Evolutionary conservation across 805 yeast species (phyloP), one percentile per base, ranked within the genome.

Genomic region (Cyberlindnera lachancei): DNA sequence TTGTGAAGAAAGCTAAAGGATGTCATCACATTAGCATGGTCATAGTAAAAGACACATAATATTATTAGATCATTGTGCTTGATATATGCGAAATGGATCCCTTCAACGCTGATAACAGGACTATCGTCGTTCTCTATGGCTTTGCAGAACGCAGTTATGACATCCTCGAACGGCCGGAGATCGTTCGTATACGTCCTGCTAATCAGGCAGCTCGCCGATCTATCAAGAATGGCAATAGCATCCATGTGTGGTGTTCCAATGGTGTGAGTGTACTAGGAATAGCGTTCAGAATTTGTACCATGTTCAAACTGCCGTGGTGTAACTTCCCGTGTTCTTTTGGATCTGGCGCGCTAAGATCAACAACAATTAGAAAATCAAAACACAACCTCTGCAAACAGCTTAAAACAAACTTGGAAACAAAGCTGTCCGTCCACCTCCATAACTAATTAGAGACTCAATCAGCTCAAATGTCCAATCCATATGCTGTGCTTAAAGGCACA

Each of bases 101-200:
- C 83, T 14, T 65, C 57, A 34, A 54, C 27, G 17, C 26, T 27
- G 12, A 40, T 23, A 8, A 38, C 28, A 8, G 46, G 68, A 47
- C 67, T 51, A 38, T 66, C 57, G 18, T 76, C 59, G 6, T 29
- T 13, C 11, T 23, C 20, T 7, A 24, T 22, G 11, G 29, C 29
- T 16, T n/a, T 12, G 6, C 14, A 25, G 29, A 16, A 34, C 30
- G 12, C 13, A 9, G 30, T 86, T 80, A 79, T 66, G 6, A 83
- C 24, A 18, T 36, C 42, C 14, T 27, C 68, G 13, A 65, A 56
- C 27, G 63, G 42, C 4, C 84, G 75, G 14, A 81, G 69, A 46
- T 81, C 87, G 3, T 84, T 82, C 38, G 77, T 71, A 52, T 79
- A 81, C 52, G 79, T 82, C 34, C 90, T 59, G 15, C 80, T 67